phyloP scores from a whole-genome alignment of 2,329 filamentous ascomycete genomes.

The Penicillium sp. region DNA sequence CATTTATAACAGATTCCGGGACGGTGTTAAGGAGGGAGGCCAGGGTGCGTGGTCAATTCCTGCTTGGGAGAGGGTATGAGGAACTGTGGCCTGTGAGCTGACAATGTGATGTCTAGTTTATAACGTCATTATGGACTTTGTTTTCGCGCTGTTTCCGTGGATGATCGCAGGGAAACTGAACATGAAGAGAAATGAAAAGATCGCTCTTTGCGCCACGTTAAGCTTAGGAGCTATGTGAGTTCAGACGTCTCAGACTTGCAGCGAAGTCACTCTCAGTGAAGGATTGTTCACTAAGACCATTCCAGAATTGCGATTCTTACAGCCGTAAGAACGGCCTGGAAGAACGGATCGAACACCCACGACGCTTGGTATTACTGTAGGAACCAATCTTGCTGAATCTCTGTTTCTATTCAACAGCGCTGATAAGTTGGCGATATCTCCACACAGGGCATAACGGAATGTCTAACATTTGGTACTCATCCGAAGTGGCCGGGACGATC shows the following conservation, averaged over 20 bases:
- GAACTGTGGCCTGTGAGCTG: neutral
- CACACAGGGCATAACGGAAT: neutral
- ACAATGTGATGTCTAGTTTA: neutral
- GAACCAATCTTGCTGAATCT: neutral
- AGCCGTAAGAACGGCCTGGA: neutral
- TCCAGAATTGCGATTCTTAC: neutral
- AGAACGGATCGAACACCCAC: neutral
- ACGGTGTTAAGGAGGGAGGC: neutral
- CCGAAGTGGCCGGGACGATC: neutral
- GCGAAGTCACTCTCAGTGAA: neutral
- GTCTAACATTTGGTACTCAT: constrained; percentile 1
- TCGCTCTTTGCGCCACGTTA: neutral
- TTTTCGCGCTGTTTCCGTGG: neutral
- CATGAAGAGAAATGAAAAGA: neutral
- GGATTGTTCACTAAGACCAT: neutral
- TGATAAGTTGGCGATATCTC: neutral
- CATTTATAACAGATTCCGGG: neutral
- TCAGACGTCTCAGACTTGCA: neutral
- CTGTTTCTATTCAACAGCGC: neutral
- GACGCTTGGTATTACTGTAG: neutral
- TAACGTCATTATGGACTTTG: constrained; percentile 1
- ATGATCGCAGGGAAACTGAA: neutral
- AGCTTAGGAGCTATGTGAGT: neutral
- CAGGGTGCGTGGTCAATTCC: neutral
- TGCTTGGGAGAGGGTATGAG: neutral